These are phyloP conservation scores for Trichoderma erinaceum DNA, from an alignment of 495 filamentous ascomycete genomes.

Conservation along the genomic window DNA sequence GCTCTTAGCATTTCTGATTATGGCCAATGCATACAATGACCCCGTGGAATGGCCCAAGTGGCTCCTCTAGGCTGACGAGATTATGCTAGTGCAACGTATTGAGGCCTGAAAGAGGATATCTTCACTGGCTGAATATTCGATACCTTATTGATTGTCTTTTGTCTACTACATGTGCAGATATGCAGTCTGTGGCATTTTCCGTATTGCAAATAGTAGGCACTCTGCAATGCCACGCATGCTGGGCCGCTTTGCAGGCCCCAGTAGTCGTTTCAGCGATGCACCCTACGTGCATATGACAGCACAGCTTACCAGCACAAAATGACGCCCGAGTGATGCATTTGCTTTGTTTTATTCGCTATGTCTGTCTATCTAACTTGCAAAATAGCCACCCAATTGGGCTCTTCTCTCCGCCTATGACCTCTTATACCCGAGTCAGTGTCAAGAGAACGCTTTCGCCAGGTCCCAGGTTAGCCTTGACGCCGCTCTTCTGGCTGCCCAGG, in stretches of 20 bases:
- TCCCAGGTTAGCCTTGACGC: neutral
- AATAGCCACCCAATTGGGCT: neutral
- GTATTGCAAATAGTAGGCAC: neutral
- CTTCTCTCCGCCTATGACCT: neutral
- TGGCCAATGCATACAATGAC: neutral
- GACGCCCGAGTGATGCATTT: neutral
- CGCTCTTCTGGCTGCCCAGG: neutral
- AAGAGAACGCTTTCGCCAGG: conserved; percentile 5
- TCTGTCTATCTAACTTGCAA: neutral
- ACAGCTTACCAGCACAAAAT: neutral
- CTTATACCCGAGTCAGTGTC: neutral
- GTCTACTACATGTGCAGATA: too few relatives aligned
- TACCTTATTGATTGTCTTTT: neutral
- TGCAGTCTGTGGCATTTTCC: neutral
- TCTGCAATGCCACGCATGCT: conserved; percentile 9
- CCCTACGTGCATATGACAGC: neutral
- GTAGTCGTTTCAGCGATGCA: neutral
- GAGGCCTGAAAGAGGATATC: conserved; percentile 6
- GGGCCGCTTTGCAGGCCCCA: neutral
- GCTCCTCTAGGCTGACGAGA: neutral
- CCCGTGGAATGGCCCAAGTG: conserved; percentile 3
- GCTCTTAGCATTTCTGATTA: neutral
- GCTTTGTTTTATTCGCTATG: neutral
- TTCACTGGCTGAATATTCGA: neutral
- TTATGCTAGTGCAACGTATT: neutral